Evolutionary conservation across 2,329 filamentous ascomycete genomes (phyloP), one percentile per base, ranked within the genome.

Genomic region (Phoma sp.): DNA sequence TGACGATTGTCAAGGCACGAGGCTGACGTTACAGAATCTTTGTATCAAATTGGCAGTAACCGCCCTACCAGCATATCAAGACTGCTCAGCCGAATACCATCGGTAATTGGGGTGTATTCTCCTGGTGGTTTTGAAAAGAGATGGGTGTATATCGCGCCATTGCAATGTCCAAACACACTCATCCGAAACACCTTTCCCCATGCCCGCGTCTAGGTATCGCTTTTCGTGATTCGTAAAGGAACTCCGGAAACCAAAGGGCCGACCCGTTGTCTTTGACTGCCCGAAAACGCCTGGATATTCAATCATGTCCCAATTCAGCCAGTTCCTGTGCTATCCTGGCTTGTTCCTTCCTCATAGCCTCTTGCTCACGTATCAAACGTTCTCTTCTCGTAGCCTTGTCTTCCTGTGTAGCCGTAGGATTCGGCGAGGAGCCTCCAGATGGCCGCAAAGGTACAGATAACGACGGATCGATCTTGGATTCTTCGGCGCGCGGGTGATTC

Each of bases 401-500:
- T 54, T 74, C 70, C 33, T 66, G 66, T 20, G 60, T 55, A 14
- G 49, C 38, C 7, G 46, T 40, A 3, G 50, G 40, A 20, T 61
- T 57, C 14, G 69, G 62, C 6, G 65, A 64, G 3, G 64, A 57
- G 5, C 60, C 62, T n/a, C 57, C 56, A 18, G 59, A 65, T 10
- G 53, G 55, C 11, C 60, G 62, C 3, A 65, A 52, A 12, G 63
- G 33, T 15, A 56, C 62, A 2, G 70, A 66, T 12, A 74, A 56
- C 9, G 67, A 66, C 0, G 71, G 71, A 33, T 74, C 71, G 36
- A 74, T 74, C 23, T 73, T 71, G 4, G 47, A 36, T 23, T 72
- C 66, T 17, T 65, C 67, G 2, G 60, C 42, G 18, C 60, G 60
- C 0, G 67, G 51, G 7, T 65, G 71, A 28, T 74, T 74, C 7